A percentile compares a stretch with the other conserved stretches of the same genome.
Evolutionary conservation across 169 alveolate genomes (phyloP).

Genomic region (Theileria orientalis): DNA sequence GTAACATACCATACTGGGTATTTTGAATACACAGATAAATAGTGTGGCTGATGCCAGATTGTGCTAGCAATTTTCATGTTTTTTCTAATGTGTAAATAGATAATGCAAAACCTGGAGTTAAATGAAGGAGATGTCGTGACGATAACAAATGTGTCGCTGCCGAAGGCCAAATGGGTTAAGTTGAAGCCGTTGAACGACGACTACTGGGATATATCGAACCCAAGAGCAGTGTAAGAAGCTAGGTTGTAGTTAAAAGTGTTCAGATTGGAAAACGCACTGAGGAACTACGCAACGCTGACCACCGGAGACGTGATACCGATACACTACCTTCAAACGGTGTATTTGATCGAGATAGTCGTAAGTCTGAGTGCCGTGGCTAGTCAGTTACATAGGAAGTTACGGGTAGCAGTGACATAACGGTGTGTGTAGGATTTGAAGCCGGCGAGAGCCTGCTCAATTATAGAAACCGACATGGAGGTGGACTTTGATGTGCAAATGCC

Average conservation of each 20-base stretch:
- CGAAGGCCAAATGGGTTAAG: slow-evolving; percentile 88
- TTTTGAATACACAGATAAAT: background rate
- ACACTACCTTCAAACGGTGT: slow-evolving; percentile 84
- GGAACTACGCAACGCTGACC: slow-evolving; percentile 89
- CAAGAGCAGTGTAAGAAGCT: slow-evolving; percentile 86
- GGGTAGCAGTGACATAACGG: background rate
- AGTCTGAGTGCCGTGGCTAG: background rate
- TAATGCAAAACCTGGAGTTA: slow-evolving; percentile 88
- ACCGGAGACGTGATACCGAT: slow-evolving; percentile 90
- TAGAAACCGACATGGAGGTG: slow-evolving; percentile 93
- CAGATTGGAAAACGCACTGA: slow-evolving; percentile 86
- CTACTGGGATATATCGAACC: slow-evolving; percentile 91
- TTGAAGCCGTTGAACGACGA: slow-evolving; percentile 89
- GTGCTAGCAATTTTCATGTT: background rate
- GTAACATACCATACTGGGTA: slow-evolving; percentile 91
- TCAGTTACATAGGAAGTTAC: background rate
- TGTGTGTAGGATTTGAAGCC: slow-evolving; percentile 82
- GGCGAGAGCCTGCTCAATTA: slow-evolving; percentile 87
- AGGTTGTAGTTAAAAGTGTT: background rate
- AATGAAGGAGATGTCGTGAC: slow-evolving; percentile 87
- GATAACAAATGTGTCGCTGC: slow-evolving; percentile 82
- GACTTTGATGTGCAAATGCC: slow-evolving; percentile 86
- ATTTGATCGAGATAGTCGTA: slow-evolving; percentile 86
- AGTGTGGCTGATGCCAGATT: background rate
- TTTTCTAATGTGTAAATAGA: slow-evolving; percentile 50